A percentile compares a stretch with the other conserved stretches of the same genome.
phyloP scores from a whole-genome alignment of 306 rosid species.

The Mimosa bimucronata region DNA sequence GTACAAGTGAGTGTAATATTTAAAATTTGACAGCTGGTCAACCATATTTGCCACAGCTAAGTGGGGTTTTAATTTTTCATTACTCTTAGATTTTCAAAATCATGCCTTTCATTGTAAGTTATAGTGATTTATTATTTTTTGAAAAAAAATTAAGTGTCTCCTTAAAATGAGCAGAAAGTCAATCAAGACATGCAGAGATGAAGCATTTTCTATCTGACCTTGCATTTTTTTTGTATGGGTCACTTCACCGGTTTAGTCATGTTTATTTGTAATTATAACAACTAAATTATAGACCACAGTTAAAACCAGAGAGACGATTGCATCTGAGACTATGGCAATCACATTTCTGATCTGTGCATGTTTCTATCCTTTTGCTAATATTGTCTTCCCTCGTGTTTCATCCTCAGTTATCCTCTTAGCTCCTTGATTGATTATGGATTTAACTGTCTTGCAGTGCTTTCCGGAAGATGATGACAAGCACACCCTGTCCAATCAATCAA shows the following conservation, averaged over 20 bases:
- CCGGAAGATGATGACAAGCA: slow-evolving; percentile 46
- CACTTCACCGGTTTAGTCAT: background rate
- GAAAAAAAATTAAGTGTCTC: background rate
- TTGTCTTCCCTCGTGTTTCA: background rate
- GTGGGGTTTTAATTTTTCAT: slow-evolving; percentile 8
- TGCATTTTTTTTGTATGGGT: slow-evolving; percentile 10
- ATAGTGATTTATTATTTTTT: background rate
- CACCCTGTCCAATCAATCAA: slow-evolving; percentile 35
- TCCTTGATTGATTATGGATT: slow-evolving; percentile 13
- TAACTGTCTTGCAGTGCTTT: slow-evolving; percentile 51
- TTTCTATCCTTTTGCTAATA: background rate
- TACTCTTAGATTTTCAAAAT: slow-evolving; percentile 7
- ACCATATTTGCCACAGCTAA: slow-evolving; percentile 12
- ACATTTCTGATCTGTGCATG: background rate
- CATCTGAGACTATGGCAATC: slow-evolving; percentile 1
- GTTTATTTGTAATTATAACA: slow-evolving; percentile 2
- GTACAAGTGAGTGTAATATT: slow-evolving; percentile 56
- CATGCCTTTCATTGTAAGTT: slow-evolving; percentile 13
- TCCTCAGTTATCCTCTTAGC: background rate
- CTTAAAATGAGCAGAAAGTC: slow-evolving; percentile 10
- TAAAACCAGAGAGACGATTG: slow-evolving; percentile 10
- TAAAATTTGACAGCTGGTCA: background rate
- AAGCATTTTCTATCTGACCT: background rate
- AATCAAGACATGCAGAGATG: background rate
- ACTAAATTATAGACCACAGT: background rate